A percentile compares a stretch with the other conserved stretches of the same genome.
phyloP scores from a whole-genome alignment of 1,139 yeast species.

The Kazachstania sp. region DNA sequence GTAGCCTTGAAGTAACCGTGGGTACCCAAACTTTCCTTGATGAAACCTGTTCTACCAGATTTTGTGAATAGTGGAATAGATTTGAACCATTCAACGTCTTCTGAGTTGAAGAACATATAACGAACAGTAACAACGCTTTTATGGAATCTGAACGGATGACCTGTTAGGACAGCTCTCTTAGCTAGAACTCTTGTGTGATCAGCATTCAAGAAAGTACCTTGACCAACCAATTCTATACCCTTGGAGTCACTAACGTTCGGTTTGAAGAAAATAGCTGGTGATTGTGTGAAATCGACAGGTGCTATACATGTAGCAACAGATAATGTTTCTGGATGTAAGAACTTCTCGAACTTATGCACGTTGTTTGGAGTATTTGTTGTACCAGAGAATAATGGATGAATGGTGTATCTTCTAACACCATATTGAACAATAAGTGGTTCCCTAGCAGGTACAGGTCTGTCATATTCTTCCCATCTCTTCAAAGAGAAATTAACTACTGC shows the following conservation, averaged over 20 bases:
- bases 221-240: conserved; percentile 66
- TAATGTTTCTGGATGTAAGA: conserved; percentile 66
- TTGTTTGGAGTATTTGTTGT: conserved; percentile 71
- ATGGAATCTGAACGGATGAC: conserved; percentile 93
- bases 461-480: conserved; percentile 83
- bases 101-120: conserved; percentile 93
- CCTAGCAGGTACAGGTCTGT: conserved; percentile 72
- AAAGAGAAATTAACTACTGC: conserved; percentile 77
- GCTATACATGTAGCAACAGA: conserved; percentile 83
- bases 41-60: conserved; percentile 85
- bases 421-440: conserved; percentile 78
- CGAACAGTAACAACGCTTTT: conserved; percentile 85
- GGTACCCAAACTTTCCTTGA: conserved; percentile 93
- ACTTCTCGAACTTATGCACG: conserved; percentile 80
- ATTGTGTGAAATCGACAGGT: conserved; percentile 76
- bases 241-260: conserved; percentile 33
- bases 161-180: conserved; percentile 83
- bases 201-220: conserved; percentile 81
- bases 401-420: conserved; percentile 85
- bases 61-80: conserved; percentile 89
- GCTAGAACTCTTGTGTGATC: conserved; percentile 81
- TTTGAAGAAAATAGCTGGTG: conserved; percentile 72
- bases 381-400: conserved; percentile 77
- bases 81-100: conserved; percentile 84
- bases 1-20: conserved; percentile 97